Evolutionary conservation across 2,329 filamentous ascomycete species (phyloP), one percentile per base, ranked within the genome.

Genomic region (Xylaria digitata): DNA sequence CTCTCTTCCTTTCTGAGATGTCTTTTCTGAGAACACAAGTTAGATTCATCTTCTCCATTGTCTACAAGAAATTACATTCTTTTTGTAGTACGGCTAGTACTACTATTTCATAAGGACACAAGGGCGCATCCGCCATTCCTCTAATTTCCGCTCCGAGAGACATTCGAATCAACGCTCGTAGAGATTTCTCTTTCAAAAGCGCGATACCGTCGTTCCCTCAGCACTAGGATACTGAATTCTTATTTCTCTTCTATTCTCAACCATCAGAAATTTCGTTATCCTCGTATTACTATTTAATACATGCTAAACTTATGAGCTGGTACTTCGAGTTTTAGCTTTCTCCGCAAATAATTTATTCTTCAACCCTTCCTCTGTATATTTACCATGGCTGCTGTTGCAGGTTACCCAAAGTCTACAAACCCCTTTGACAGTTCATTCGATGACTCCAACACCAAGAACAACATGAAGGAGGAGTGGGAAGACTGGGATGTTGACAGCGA

Each of bases 381-480:
- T 60, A 74, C 21, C 49, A 78, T 78, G 75, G 67, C 70, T 37
- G 34, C 71, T 23, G 61, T 58, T 46, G 26, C 67, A 26, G 63
- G 58, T 30, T 67, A 73, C 40, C 60, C 70, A 37, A 66, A 55
- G 23, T 58, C 65, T 17, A 72, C 65, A 21, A 75, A 71, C 59
- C 74, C 70, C 23, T 73, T 74, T 43, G 42, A 66, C 32, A 63
- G 23, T 4, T 6, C 67, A 42, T 55, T 70, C 59, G 63, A 60
- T 23, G 54, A 68, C 45, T 45, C 65, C 7, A 70, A 56, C 19
- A 54, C 57, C 8, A 70, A 66, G 53, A 70, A 74, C 32, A 68
- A 74, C 30, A 71, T 53, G 5, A 73, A 66, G 61, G 74, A 76
- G 52, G 75, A 78, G 19, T 76, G 75, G 75, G 76, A 78, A 61